Base-by-base conservation (phyloP, 2,329 filamentous ascomycete species). In the Fusarium piperis region DNA sequence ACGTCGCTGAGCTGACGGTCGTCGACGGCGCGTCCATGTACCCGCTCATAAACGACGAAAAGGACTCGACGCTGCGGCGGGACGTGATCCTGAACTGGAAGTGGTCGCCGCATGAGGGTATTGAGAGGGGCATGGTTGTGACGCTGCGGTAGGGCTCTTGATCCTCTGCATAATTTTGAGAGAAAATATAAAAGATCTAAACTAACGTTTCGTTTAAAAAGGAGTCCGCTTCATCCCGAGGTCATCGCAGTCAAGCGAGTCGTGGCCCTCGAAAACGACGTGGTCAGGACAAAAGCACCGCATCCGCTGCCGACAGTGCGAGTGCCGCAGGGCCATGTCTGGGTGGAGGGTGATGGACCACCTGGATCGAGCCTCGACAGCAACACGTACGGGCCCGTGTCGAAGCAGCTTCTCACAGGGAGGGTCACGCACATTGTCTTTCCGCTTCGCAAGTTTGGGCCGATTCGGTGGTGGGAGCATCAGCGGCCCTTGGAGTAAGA, bases 341-440 rank as follows among this genome's bases (percentile, higher is more conserved):
- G 96, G 96, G 90, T 99, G 1, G 95, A 98, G 79, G 96, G 96
- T 2, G 96, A 99, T 79, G 94, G 92, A 13, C 88, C 88, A 76
- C 88, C 89, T 74, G 86, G 88, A 57, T 88, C 89, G 75, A 94
- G 90, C 62, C 80, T 91, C 66, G 96, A 99, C 83, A 97, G 94
- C 81, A 97, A 97, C 81, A 90, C 90, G 13, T 98, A 97, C 80
- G 96, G 96, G 1, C 94, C 96, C 5, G 90, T 97, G 53, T 92
- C 93, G 26, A 89, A 89, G 71, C 89, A 88, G 61, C 79, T 98
- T 70, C 88, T 98, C 36, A 90, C 91, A 38, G 95, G 95, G 0
- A 90, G 87, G 76, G 90, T 95, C 20, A 89, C 91, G 13, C 89
- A 91, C 79, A 87, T 97, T 33, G 78, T 97, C 62, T 92, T 89